Evolutionary conservation across 23 red algal species (phyloP).

Genomic region (Gracilaria caudata): DNA sequence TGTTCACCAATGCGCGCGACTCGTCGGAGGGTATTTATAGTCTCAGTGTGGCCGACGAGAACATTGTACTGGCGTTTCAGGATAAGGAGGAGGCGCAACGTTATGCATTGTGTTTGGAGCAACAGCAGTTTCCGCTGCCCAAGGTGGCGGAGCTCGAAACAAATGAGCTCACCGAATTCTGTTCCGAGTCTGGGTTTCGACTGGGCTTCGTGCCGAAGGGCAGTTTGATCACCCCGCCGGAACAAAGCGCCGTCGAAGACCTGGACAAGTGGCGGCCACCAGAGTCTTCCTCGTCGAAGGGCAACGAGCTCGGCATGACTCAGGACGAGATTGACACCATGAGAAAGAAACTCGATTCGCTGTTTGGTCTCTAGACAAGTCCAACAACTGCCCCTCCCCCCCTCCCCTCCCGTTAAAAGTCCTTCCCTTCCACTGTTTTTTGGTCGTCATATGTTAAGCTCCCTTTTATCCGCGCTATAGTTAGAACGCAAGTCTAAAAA

Average conservation of each 20-base stretch:
- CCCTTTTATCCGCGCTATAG: background rate
- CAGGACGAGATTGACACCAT: conserved; percentile 48
- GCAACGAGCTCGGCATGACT: background rate
- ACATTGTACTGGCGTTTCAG: conserved; percentile 90
- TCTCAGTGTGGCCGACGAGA: conserved; percentile 64
- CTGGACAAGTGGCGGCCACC: conserved; percentile 54
- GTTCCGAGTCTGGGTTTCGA: conserved; percentile 57
- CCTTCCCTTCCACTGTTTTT: background rate
- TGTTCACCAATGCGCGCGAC: conserved; percentile 65
- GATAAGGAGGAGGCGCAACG: conserved; percentile 76
- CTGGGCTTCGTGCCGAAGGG: conserved; percentile 86
- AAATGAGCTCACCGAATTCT: conserved; percentile 68
- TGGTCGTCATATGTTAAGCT: conserved; percentile 1
- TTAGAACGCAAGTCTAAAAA: conserved; percentile 25
- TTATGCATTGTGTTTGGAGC: conserved; percentile 76
- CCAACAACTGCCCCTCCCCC: background rate
- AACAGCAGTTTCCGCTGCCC: conserved; percentile 80
- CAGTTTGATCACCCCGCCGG: conserved; percentile 66
- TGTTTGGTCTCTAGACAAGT: conserved; percentile 41
- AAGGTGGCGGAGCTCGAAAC: conserved; percentile 53
- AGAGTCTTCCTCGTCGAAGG: background rate
- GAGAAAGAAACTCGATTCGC: conserved; percentile 40
- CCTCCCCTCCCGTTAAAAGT: background rate
- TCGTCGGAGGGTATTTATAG: conserved; percentile 78
- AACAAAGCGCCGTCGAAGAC: conserved; percentile 69